A percentile compares a stretch with the other conserved stretches of the same genome.
Conservation (phyloP, 495 filamentous ascomycete species). For the Evansstolkia leycettana region DNA sequence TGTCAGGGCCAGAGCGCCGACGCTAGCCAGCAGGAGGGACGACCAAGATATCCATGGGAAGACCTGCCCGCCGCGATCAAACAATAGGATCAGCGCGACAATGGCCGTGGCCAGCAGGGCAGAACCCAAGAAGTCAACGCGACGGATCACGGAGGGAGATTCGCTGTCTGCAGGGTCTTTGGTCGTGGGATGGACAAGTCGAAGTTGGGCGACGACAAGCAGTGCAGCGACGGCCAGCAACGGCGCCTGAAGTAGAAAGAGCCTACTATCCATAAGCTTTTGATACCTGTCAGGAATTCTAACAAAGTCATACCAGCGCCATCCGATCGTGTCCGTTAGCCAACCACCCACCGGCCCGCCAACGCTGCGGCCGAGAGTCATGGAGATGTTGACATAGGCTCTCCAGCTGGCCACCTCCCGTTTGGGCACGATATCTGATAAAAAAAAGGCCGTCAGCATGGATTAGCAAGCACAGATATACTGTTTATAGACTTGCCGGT, state of each 20-base stretch:
- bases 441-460: too few relatives aligned
- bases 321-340: slow-evolving; percentile 52
- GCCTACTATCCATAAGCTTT: slow-evolving; percentile 21
- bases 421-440: slow-evolving; percentile 50
- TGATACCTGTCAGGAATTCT: too few relatives aligned
- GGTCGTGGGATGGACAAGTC: slow-evolving; percentile 19
- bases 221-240: slow-evolving; percentile 36
- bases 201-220: slow-evolving; percentile 34
- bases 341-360: slow-evolving; percentile 55
- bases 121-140: slow-evolving; percentile 50
- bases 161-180: background rate
- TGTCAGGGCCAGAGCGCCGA: slow-evolving; percentile 24
- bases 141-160: slow-evolving; percentile 11
- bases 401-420: slow-evolving; percentile 57
- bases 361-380: slow-evolving; percentile 49
- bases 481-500: slow-evolving; percentile 39
- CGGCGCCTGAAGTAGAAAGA: slow-evolving; percentile 48
- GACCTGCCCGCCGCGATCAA: slow-evolving; percentile 47
- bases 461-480: too few relatives aligned
- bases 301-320: slow-evolving; percentile 52
- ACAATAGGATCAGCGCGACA: slow-evolving; percentile 35
- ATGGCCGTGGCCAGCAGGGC: slow-evolving; percentile 35
- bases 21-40: slow-evolving; percentile 6
- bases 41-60: slow-evolving; percentile 43
- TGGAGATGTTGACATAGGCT: slow-evolving; percentile 52